Evolutionary conservation across 2,329 filamentous ascomycete genomes (phyloP).

Genomic region (Elsinoe fawcettii): DNA sequence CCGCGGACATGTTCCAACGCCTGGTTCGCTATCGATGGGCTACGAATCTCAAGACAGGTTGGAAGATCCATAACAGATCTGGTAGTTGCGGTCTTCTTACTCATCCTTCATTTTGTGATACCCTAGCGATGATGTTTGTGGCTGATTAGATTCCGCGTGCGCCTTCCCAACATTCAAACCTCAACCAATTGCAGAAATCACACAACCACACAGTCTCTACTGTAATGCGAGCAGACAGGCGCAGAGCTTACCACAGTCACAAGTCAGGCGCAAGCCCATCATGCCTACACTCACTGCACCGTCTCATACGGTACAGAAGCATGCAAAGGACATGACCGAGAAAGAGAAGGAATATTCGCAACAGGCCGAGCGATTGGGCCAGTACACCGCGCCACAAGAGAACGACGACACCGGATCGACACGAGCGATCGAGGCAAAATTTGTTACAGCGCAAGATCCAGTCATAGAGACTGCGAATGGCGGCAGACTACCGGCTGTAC

Average conservation of each 20-base stretch:
- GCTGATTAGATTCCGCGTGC: neutral
- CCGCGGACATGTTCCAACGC: neutral
- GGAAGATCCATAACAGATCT: neutral
- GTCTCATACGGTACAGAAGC: constrained; percentile 10
- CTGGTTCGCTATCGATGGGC: neutral
- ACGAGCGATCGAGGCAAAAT: constrained; percentile 53
- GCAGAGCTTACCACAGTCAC: neutral
- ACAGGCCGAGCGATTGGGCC: constrained; percentile 47
- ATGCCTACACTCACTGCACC: constrained; percentile 11
- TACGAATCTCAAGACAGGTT: neutral
- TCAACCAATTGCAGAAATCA: neutral
- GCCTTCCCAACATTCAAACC: neutral
- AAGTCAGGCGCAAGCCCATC: neutral
- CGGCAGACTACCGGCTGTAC: constrained; percentile 58
- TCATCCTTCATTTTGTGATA: neutral
- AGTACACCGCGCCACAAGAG: constrained; percentile 35
- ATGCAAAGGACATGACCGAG: constrained; percentile 33
- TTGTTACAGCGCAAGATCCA: constrained; percentile 60
- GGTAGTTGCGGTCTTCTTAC: neutral
- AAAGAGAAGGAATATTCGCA: constrained; percentile 47
- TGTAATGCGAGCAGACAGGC: neutral
- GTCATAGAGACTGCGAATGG: constrained; percentile 63
- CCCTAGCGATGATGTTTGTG: neutral
- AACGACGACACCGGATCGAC: constrained; percentile 39
- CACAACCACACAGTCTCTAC: neutral